These are phyloP conservation scores for Collybiopsis luxurians DNA, from an alignment of 768 basidiomycete genomes.

Conservation along the genomic window DNA sequence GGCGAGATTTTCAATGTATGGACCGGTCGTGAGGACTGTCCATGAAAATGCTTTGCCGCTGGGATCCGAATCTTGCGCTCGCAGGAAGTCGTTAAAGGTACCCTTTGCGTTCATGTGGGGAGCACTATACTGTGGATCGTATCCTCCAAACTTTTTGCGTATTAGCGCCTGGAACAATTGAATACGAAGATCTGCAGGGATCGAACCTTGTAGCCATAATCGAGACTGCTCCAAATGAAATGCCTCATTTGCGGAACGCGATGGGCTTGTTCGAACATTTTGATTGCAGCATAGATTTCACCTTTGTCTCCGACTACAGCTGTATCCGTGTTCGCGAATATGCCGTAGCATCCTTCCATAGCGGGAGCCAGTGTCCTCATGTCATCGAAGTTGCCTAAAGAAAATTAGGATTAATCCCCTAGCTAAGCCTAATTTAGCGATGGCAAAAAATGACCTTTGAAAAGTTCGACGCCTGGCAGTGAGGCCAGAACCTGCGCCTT, in stretches of 20 bases:
- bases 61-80: conserved; percentile 29
- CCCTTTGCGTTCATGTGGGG: conserved; percentile 43
- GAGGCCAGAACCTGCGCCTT: conserved; percentile 32
- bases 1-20: conserved; percentile 42
- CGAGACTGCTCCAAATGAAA: conserved; percentile 3
- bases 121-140: conserved; percentile 24
- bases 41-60: conserved; percentile 30
- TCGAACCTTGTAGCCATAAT: conserved; percentile 1
- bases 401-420: not conserved
- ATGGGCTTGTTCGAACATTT: conserved; percentile 6
- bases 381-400: conserved; percentile 35
- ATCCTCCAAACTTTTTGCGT: not conserved
- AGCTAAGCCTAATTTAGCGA: not conserved
- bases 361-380: conserved; percentile 19
- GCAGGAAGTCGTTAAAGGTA: conserved; percentile 35
- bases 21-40: conserved; percentile 34
- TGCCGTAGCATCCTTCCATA: conserved; percentile 29
- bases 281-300: conserved; percentile 5
- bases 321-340: conserved; percentile 14
- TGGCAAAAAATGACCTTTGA: conserved; percentile 28
- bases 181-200: not conserved
- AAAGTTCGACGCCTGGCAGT: conserved; percentile 31
- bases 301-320: not conserved
- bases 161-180: not conserved
- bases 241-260: not conserved